phyloP scores from a whole-genome alignment of 2,329 filamentous ascomycete genomes.

The Penicillium sp. region DNA sequence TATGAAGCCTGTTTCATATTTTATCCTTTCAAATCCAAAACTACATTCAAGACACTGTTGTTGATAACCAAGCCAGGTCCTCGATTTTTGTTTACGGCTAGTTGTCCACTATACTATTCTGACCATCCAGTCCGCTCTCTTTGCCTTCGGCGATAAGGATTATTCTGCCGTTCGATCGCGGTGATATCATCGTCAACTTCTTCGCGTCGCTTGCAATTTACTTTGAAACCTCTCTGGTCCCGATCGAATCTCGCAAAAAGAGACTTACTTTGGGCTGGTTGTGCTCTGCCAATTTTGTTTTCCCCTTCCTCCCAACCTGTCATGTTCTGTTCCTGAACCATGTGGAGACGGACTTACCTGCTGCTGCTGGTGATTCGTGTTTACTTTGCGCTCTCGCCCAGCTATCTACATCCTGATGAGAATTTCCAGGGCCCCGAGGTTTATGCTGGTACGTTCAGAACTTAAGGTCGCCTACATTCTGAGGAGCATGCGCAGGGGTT shows the following conservation, averaged over 20 bases:
- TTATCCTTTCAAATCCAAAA: too few species aligned
- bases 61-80: too few species aligned
- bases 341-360: constrained; percentile 90
- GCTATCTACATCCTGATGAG: constrained; percentile 97
- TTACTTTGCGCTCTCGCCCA: constrained; percentile 89
- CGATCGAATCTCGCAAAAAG: neutral
- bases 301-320: constrained; percentile 4
- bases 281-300: constrained; percentile 1
- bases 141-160: neutral
- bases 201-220: constrained; percentile 15
- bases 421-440: constrained; percentile 98
- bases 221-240: neutral
- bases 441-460: constrained; percentile 69
- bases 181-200: constrained; percentile 21
- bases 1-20: neutral
- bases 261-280: constrained; percentile 1
- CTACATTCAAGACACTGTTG: too few species aligned
- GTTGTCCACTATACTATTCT: too few species aligned
- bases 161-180: constrained; percentile 3
- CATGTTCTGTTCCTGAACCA: constrained; percentile 37
- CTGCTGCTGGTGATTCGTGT: constrained; percentile 78
- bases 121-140: neutral
- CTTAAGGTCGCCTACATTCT: neutral
- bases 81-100: too few species aligned
- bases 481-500: too few species aligned